Evolutionary conservation across 257 asterid species (phyloP).

Genomic region (Marsdenia floribunda): DNA sequence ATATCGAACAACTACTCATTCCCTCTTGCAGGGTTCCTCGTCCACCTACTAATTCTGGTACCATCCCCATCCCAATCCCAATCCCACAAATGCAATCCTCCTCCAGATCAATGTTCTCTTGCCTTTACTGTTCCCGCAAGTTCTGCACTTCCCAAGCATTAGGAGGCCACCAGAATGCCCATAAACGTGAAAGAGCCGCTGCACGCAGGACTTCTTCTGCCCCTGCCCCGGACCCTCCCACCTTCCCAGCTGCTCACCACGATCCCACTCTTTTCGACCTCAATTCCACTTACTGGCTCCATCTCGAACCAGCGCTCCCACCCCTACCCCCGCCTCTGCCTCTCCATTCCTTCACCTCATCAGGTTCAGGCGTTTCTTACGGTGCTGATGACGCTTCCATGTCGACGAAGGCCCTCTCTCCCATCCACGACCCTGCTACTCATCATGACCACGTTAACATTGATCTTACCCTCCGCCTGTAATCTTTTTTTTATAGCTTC

Average conservation of each 20-base stretch:
- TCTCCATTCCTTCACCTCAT: background rate
- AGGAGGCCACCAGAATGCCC: conserved; percentile 95
- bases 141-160: conserved; percentile 88
- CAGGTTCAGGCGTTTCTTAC: background rate
- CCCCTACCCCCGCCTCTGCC: background rate
- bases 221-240: conserved; percentile 7
- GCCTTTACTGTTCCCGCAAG: conserved; percentile 81
- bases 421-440: background rate
- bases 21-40: background rate
- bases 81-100: background rate
- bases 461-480: conserved; percentile 26
- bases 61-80: background rate
- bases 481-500: background rate
- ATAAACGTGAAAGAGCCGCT: conserved; percentile 88
- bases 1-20: background rate
- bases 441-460: conserved; percentile 1
- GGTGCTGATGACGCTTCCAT: background rate
- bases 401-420: background rate
- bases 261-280: background rate
- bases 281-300: conserved; percentile 7
- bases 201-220: conserved; percentile 37
- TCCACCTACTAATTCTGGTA: background rate
- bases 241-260: background rate
- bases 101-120: conserved; percentile 40
- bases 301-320: conserved; percentile 1